These are phyloP conservation scores for Metarhizium sp. DNA, from an alignment of 2,329 filamentous ascomycete species.

Conservation along the genomic window DNA sequence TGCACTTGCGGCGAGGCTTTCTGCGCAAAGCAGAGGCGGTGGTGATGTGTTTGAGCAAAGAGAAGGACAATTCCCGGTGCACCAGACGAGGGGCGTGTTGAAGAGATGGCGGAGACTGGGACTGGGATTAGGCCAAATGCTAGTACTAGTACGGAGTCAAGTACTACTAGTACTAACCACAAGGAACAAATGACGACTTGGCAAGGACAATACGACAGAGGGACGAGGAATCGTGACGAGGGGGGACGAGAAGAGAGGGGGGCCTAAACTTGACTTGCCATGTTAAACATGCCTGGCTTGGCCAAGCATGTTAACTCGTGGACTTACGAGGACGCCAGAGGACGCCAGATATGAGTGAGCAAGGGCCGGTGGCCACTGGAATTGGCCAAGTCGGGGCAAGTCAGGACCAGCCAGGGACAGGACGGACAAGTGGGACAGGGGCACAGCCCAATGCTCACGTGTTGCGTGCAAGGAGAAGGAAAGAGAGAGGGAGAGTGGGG, in stretches of 20 bases:
- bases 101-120: neutral
- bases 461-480: neutral
- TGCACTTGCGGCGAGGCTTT: neutral
- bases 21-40: slow-evolving; percentile 4
- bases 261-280: neutral
- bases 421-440: neutral
- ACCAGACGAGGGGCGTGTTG: slow-evolving; percentile 2
- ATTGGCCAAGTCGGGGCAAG: neutral
- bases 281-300: no score
- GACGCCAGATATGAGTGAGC: no score
- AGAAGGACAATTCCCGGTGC: neutral
- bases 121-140: slow-evolving; percentile 1
- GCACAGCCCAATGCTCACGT: neutral
- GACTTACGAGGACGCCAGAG: no score
- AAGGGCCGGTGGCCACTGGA: no score
- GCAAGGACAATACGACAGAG: neutral
- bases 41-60: slow-evolving; percentile 4
- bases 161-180: neutral
- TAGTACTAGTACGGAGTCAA: no score
- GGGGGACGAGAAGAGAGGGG: neutral
- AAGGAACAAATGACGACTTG: slow-evolving; percentile 5
- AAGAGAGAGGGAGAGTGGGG: neutral
- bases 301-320: no score
- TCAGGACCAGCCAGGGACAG: neutral
- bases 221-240: neutral